Conservation (phyloP, 176 grass and related monocot genomes). For the Carex littledalei region DNA sequence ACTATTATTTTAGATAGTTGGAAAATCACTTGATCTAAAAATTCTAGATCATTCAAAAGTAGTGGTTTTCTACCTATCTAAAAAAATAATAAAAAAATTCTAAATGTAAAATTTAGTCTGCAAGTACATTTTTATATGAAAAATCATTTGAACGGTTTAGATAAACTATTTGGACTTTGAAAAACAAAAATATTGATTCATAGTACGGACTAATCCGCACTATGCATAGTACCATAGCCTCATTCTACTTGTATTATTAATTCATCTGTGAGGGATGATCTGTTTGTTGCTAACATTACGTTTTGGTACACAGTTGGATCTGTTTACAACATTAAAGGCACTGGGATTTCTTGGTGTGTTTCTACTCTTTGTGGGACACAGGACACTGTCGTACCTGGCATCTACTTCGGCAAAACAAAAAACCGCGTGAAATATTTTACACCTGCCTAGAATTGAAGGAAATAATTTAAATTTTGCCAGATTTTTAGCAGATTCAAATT, state of each 20-base stretch:
- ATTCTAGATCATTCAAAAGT: too few species aligned
- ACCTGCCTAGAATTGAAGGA: neutral
- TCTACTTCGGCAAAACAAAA: slow-evolving; percentile 60
- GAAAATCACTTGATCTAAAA: too few species aligned
- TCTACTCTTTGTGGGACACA: slow-evolving; percentile 78
- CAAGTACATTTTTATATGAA: too few species aligned
- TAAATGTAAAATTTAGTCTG: too few species aligned
- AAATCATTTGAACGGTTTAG: too few species aligned
- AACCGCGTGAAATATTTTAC: slow-evolving; percentile 46
- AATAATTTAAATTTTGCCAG: neutral
- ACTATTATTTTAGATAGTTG: too few species aligned
- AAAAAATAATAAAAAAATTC: too few species aligned
- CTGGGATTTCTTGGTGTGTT: slow-evolving; percentile 53
- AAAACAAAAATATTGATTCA: too few species aligned
- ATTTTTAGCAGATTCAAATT: slow-evolving; percentile 8
- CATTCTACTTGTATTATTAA: neutral
- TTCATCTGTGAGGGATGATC: neutral
- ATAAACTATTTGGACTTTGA: too few species aligned
- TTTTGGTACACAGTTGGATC: slow-evolving; percentile 65
- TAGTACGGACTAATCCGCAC: too few species aligned
- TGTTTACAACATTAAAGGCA: slow-evolving; percentile 86
- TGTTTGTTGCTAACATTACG: neutral
- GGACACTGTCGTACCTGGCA: slow-evolving; percentile 59
- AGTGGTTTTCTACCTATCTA: too few species aligned
- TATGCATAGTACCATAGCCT: too few species aligned